Conservation (phyloP, 1,284 basidiomycete species). For the Cryptococcus sp. region DNA sequence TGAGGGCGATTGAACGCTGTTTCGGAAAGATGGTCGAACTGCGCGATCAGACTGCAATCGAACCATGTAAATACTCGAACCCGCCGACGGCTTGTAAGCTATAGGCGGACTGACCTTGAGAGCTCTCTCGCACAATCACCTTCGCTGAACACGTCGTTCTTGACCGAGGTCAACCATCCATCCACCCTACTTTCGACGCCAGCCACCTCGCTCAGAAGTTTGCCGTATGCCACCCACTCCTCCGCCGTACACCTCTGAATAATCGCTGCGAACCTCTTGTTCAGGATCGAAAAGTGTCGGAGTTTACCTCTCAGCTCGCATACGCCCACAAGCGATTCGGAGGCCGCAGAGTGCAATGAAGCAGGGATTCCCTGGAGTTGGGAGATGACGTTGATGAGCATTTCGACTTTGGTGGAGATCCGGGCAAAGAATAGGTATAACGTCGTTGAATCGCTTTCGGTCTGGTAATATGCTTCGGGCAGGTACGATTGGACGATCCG, state of each 20-base stretch:
- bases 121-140: constrained; percentile 88
- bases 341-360: constrained; percentile 72
- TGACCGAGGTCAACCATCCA: constrained; percentile 79
- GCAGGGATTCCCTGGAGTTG: constrained; percentile 80
- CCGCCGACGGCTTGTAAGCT: background rate
- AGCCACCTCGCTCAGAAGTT: constrained; percentile 78
- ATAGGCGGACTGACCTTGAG: constrained; percentile 63
- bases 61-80: background rate
- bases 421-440: constrained; percentile 90
- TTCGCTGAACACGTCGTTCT: constrained; percentile 86
- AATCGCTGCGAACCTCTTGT: constrained; percentile 82
- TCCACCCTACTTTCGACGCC: constrained; percentile 90
- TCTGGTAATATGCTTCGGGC: constrained; percentile 79
- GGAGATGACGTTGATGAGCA: constrained; percentile 77
- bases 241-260: constrained; percentile 75
- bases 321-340: constrained; percentile 78
- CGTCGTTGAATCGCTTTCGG: constrained; percentile 79
- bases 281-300: constrained; percentile 73
- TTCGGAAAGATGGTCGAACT: constrained; percentile 86
- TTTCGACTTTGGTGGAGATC: constrained; percentile 76
- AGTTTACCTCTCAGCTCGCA: constrained; percentile 88
- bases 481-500: constrained; percentile 72
- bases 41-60: constrained; percentile 70
- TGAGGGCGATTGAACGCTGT: constrained; percentile 77
- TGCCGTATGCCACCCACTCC: constrained; percentile 79